phyloP scores from a whole-genome alignment of 2,329 filamentous ascomycete genomes.

The Alternaria triticimaculans region DNA sequence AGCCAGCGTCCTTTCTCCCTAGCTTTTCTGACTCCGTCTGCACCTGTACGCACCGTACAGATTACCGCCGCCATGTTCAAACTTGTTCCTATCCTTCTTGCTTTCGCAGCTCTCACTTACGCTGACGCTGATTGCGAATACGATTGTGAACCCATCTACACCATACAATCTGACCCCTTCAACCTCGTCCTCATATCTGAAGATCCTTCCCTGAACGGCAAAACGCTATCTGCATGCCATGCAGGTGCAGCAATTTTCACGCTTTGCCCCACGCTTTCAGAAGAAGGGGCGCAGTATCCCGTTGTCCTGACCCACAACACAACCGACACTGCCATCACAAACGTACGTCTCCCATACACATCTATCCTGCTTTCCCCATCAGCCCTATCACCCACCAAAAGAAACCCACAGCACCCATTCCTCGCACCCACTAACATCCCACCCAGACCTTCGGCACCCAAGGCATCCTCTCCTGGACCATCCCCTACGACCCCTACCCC shows the following conservation, averaged over 20 bases:
- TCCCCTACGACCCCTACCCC: not conserved
- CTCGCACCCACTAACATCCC: not conserved
- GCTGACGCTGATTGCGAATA: not conserved
- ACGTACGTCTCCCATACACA: not conserved
- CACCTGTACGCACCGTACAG: not conserved
- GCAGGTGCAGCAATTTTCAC: not conserved
- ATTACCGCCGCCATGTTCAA: not conserved
- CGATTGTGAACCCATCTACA: not conserved
- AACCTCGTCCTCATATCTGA: not conserved
- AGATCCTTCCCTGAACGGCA: not conserved
- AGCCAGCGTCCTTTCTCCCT: not conserved
- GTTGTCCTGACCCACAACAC: not conserved
- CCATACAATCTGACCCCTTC: not conserved
- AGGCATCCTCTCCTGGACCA: not conserved
- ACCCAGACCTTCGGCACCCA: not conserved
- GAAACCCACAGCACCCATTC: not conserved
- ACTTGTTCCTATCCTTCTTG: not conserved
- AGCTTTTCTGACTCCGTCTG: not conserved
- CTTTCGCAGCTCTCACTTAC: not conserved
- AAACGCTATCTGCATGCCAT: not conserved
- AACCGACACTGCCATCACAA: not conserved
- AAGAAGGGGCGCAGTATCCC: not conserved
- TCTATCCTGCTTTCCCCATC: not conserved
- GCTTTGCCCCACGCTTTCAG: not conserved
- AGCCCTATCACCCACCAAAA: not conserved